Conservation (phyloP, 306 rosid species). For the Quercus variabilis region DNA sequence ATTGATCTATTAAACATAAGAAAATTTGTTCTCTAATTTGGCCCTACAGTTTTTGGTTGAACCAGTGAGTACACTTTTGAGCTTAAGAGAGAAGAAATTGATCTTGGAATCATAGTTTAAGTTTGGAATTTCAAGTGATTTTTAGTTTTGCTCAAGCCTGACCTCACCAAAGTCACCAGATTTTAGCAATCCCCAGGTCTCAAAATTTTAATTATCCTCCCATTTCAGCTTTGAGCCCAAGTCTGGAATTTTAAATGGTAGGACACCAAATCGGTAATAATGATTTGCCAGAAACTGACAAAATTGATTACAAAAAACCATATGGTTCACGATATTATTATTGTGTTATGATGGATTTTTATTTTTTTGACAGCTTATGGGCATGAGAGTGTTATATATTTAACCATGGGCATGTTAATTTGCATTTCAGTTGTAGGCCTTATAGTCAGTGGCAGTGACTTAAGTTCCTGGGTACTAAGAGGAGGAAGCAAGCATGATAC, state of each 20-base stretch:
- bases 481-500: slow-evolving; percentile 15
- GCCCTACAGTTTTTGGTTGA: neutral
- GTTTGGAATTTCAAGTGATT: neutral
- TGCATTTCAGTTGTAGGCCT: slow-evolving; percentile 40
- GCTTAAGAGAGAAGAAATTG: neutral
- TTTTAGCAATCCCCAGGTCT: neutral
- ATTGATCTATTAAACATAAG: no score
- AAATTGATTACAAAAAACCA: neutral
- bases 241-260: neutral
- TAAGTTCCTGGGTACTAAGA: slow-evolving; percentile 22
- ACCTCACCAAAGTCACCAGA: neutral
- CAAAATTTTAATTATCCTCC: neutral
- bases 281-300: neutral
- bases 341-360: neutral
- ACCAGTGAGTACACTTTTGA: neutral
- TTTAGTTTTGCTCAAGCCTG: neutral
- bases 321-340: neutral
- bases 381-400: neutral
- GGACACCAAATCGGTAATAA: neutral
- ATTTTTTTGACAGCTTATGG: neutral
- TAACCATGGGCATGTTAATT: neutral
- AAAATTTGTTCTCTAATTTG: no score
- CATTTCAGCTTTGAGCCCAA: neutral
- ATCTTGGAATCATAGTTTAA: neutral
- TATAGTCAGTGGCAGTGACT: slow-evolving; percentile 33